These are phyloP conservation scores for Alternaria postmessia DNA, from an alignment of 2,329 filamentous ascomycete species.

Conservation along the genomic window DNA sequence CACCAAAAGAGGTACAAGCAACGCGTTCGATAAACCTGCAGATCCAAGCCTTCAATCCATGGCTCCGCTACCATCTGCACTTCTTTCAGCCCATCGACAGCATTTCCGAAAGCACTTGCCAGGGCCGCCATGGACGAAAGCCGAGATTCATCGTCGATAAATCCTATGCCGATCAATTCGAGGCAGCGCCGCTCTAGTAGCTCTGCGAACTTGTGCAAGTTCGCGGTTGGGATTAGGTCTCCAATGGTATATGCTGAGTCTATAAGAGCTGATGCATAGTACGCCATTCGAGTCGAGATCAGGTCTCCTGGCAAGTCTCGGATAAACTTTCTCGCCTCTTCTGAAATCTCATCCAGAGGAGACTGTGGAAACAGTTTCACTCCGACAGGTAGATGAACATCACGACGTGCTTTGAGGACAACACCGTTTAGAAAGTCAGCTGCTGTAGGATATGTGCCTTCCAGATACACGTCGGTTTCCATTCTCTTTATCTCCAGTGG, in stretches of 20 bases:
- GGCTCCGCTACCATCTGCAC: neutral
- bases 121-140: constrained; percentile 15
- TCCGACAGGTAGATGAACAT: constrained; percentile 15
- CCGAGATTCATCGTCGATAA: constrained; percentile 6
- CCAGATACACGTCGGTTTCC: constrained; percentile 6
- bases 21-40: constrained; percentile 14
- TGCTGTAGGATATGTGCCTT: neutral
- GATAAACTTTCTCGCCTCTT: constrained; percentile 10
- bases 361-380: constrained; percentile 12
- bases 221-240: constrained; percentile 4
- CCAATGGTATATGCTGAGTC: neutral
- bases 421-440: constrained; percentile 6
- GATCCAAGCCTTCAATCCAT: constrained; percentile 12
- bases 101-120: constrained; percentile 8
- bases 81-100: constrained; percentile 18
- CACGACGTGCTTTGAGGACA: constrained; percentile 7
- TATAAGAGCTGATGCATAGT: constrained; percentile 5
- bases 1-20: constrained; percentile 27
- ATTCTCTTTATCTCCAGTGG: constrained; percentile 1
- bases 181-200: neutral
- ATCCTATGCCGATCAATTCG: constrained; percentile 8
- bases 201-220: neutral
- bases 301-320: constrained; percentile 2
- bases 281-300: constrained; percentile 3
- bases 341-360: constrained; percentile 2